Conservation (phyloP, 352 stramenopile species). For the Globisporangium perplexum region DNA sequence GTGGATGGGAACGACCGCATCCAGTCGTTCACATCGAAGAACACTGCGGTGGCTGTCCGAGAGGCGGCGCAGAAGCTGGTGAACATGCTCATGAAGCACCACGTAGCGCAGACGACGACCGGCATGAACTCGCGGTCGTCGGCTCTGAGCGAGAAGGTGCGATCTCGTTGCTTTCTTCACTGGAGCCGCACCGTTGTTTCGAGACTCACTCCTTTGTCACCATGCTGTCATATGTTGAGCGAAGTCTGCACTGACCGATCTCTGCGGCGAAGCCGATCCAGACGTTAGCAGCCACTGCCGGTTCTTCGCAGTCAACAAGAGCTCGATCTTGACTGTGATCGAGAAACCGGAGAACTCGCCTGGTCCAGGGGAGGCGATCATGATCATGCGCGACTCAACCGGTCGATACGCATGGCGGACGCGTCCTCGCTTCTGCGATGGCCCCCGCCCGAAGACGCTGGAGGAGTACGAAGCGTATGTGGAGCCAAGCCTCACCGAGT, state of each 20-base stretch:
- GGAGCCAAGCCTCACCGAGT: constrained; percentile 17
- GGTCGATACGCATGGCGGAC: constrained; percentile 77
- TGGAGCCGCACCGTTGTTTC: not conserved
- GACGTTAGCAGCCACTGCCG: constrained; percentile 53
- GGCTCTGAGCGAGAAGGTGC: constrained; percentile 58
- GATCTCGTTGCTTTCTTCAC: not conserved
- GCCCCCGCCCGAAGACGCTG: constrained; percentile 41
- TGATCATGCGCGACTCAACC: constrained; percentile 75
- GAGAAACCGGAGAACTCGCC: constrained; percentile 53
- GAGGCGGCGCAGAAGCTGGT: constrained; percentile 75
- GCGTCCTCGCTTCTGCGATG: constrained; percentile 59
- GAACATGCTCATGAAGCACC: constrained; percentile 87
- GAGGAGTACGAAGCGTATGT: constrained; percentile 52
- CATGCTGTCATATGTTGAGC: constrained; percentile 3
- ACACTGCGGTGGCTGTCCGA: constrained; percentile 44
- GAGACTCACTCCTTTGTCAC: not conserved
- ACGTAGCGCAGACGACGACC: constrained; percentile 56
- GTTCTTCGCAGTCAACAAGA: constrained; percentile 83
- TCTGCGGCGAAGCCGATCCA: constrained; percentile 35
- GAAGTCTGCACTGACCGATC: constrained; percentile 48
- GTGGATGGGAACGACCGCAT: constrained; percentile 73
- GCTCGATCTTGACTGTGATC: constrained; percentile 71
- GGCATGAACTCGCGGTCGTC: constrained; percentile 37
- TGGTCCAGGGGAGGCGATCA: constrained; percentile 46
- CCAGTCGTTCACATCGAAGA: constrained; percentile 52